phyloP scores from a whole-genome alignment of 768 basidiomycete genomes.

The Rhodotorula toruloides region DNA sequence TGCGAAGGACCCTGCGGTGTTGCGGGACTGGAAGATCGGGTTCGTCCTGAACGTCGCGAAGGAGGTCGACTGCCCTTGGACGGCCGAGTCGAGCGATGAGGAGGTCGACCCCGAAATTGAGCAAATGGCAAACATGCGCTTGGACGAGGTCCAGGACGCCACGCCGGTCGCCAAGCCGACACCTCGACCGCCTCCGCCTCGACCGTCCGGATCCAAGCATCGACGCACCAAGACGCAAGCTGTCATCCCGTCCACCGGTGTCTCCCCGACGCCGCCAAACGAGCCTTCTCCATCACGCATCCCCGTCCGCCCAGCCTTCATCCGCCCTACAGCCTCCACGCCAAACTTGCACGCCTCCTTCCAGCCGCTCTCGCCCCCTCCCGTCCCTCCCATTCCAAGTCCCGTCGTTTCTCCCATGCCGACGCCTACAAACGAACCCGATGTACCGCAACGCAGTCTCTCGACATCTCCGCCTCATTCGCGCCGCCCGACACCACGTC shows the following conservation, averaged over 20 bases:
- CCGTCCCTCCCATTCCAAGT: constrained; percentile 12
- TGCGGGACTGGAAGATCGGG: constrained; percentile 66
- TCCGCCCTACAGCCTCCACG: constrained; percentile 63
- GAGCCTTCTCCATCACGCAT: background rate
- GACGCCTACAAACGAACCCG: constrained; percentile 42
- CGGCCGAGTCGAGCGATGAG: constrained; percentile 15
- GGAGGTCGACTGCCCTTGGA: constrained; percentile 57
- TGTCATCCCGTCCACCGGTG: background rate
- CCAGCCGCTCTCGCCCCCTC: constrained; percentile 7
- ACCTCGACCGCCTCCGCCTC: constrained; percentile 54
- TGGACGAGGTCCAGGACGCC: background rate
- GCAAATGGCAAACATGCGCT: background rate
- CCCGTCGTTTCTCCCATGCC: background rate
- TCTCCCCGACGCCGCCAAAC: background rate
- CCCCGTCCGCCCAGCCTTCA: constrained; percentile 48
- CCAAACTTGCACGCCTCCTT: constrained; percentile 54
- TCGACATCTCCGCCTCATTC: constrained; percentile 6
- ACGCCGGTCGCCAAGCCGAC: background rate
- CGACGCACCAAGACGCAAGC: constrained; percentile 26
- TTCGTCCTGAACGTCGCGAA: constrained; percentile 88
- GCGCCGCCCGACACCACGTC: constrained; percentile 44
- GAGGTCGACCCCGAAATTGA: background rate
- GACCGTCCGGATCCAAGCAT: constrained; percentile 46
- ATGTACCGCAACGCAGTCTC: constrained; percentile 25
- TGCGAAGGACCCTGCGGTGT: constrained; percentile 69